These are phyloP conservation scores for Lentinus brumalis DNA, from an alignment of 768 basidiomycete species.

Conservation along the genomic window DNA sequence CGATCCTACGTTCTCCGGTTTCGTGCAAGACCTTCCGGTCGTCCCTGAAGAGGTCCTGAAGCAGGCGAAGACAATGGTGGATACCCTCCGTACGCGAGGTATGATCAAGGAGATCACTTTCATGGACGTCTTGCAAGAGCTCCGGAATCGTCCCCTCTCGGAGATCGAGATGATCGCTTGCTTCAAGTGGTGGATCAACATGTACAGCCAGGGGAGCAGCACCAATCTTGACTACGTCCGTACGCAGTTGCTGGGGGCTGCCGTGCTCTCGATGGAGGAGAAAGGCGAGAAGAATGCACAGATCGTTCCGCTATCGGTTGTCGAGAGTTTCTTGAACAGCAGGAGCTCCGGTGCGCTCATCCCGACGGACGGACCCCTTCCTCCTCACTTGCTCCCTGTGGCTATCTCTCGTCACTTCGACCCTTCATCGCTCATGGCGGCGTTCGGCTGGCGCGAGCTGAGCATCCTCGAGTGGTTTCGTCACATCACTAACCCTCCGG, in stretches of 20 bases:
- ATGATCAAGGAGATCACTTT: constrained; percentile 78
- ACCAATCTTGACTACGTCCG: constrained; percentile 48
- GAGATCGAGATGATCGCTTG: constrained; percentile 80
- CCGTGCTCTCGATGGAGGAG: constrained; percentile 53
- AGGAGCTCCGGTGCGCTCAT: constrained; percentile 53
- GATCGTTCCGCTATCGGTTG: constrained; percentile 67
- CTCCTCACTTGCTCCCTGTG: constrained; percentile 69
- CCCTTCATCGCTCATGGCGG: constrained; percentile 45
- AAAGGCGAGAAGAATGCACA: constrained; percentile 44
- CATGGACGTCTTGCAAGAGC: constrained; percentile 78
- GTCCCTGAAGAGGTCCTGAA: constrained; percentile 62
- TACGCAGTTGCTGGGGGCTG: constrained; percentile 68
- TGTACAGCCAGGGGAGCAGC: constrained; percentile 41
- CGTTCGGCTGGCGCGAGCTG: constrained; percentile 83
- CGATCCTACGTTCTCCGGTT: constrained; percentile 67
- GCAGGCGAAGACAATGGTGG: constrained; percentile 62
- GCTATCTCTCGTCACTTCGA: constrained; percentile 62
- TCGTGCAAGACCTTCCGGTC: constrained; percentile 77
- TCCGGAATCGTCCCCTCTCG: constrained; percentile 67
- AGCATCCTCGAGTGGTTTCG: constrained; percentile 74
- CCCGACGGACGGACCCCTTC: constrained; percentile 74
- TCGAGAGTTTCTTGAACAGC: constrained; percentile 73
- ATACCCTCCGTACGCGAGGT: constrained; percentile 57
- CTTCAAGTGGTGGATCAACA: constrained; percentile 80
- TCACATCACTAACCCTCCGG: constrained; percentile 55